Evolutionary conservation across 2,329 filamentous ascomycete species (phyloP), one percentile per base, ranked within the genome.

Genomic region (Paecilomyces dactylethromorphus): DNA sequence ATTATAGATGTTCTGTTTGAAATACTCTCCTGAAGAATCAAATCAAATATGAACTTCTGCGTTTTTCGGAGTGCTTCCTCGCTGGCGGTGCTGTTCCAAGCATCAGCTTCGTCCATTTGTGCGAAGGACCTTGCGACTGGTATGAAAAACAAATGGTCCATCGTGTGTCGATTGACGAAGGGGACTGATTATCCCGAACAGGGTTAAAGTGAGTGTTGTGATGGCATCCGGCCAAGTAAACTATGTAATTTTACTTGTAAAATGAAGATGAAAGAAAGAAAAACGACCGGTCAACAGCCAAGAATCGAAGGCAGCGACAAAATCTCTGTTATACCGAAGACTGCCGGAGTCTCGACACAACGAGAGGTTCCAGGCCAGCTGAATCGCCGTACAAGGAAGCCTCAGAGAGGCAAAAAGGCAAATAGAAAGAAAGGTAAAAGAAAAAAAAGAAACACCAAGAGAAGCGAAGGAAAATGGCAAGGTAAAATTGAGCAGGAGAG

Each of bases 1-100:
- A 64, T 54, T 4, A 56, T 57, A 7, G 60, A 58, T 21, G 54
- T 60, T 56, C 57, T 32, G 51, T 59, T 26, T 32, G 55, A 24
- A 18, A 58, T 50, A 33, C 15, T 56, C 53, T 56, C 58, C 10
- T 59, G 26, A 21, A 35, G 50, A 12, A 52, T 55, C 31, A 58
- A 32, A 24, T 49, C 29, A 32, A 39, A 24, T 31, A 35, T 55
- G 15, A 55, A 15, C 15, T 35, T 39, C 29, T 55, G 31, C 54
- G 54, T 24, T 33, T n/a, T 12, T 22, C 21, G 13, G 15, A 45
- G 18, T 18, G n/a, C 39, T 5, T 21, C 21, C 15, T 18, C 18
- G 39, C n/a, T 45, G 26, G 26, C 26, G 26, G 2, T 29, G 8
- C 21, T 45, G n/a, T 45, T 45, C 15, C 22, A 55, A 26, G 29